A percentile compares a stretch with the other conserved stretches of the same genome.
phyloP scores from a whole-genome alignment of 2,329 filamentous ascomycete genomes.

The Plenodomus tracheiphilus region DNA sequence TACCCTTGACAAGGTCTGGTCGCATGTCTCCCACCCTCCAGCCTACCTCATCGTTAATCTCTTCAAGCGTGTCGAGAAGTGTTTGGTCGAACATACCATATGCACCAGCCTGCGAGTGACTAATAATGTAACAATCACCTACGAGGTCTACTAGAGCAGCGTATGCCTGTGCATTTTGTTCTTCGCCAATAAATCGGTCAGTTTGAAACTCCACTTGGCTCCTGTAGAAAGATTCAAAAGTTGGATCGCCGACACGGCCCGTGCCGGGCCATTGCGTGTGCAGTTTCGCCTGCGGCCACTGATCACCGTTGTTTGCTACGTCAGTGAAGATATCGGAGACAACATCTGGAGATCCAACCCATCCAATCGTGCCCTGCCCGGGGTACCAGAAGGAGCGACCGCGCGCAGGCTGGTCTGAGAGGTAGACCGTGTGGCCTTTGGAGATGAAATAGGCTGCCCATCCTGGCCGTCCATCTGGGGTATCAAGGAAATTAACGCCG shows the following conservation, averaged over 20 bases:
- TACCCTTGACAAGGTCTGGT: conserved; percentile 22
- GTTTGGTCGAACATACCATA: conserved; percentile 25
- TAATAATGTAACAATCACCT: conserved; percentile 22
- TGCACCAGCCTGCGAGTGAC: conserved; percentile 24
- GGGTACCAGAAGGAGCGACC: too few relatives aligned
- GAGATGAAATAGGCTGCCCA: conserved; percentile 25
- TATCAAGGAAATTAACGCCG: conserved; percentile 21
- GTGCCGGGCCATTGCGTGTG: conserved; percentile 28
- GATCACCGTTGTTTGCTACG: conserved; percentile 10
- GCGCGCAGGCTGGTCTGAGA: conserved; percentile 18
- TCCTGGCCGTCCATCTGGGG: conserved; percentile 18
- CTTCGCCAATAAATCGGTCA: conserved; percentile 19
- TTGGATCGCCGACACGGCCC: conserved; percentile 16
- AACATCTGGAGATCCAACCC: conserved; percentile 14
- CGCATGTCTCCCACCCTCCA: too few relatives aligned
- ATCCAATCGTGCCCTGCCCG: too few relatives aligned
- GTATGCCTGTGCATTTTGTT: conserved; percentile 20
- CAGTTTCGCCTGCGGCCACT: conserved; percentile 16
- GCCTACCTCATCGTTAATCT: too few relatives aligned
- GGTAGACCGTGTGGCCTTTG: conserved; percentile 25
- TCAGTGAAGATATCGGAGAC: conserved; percentile 21
- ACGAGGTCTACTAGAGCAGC: conserved; percentile 19
- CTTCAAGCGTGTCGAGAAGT: too few relatives aligned
- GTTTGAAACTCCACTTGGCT: conserved; percentile 19
- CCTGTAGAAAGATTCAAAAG: conserved; percentile 24